Base-by-base conservation (phyloP, 139 green algal species). In the Micractinium conductrix region DNA sequence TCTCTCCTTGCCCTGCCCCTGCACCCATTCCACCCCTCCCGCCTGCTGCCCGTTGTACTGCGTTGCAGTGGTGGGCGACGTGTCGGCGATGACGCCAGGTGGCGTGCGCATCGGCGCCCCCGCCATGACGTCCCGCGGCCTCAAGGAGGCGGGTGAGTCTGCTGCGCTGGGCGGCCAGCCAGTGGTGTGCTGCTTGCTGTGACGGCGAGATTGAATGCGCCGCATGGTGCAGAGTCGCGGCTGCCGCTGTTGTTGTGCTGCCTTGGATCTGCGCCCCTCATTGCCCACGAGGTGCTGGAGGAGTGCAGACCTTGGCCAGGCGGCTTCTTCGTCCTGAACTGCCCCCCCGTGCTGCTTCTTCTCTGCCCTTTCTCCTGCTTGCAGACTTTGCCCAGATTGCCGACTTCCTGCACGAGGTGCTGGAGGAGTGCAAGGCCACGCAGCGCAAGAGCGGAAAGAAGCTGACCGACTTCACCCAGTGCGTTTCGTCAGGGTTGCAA, bases 381-480 rank as follows among this genome's bases (percentile, higher is more conserved):
- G 62, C 83, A 79, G 94, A 96, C 89, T 96, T 95, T 88, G 90
- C 89, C 71, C 68, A 89, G 55, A 91, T 97, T 14, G 94, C 79
- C 24, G 92, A 92, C 19, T 96, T 98, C 82, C 71, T 98, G 71
- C 87, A 96, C 85, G 63, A 90, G 45, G 91, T 87, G 71, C 65
- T 94, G 68, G 84, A 92, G 86, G 62, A 95, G 58, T 95, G 91
- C 86, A 93, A 97, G 87, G 86, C 93, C 40, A 85, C 98, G 71
- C 96, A 98, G 93, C 83, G 65, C 28, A 89, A 68, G 74, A 87
- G 92, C 55, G 96, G 95, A 79, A 96, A 97, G 92, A 88, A 94
- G 88, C 91, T 98, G 67, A 95, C 95, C 84, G 96, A 98, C 84
- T 99, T 97, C 82, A 88, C 87, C 65, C 91, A 89, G 90, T 87